phyloP scores from a whole-genome alignment of 2,329 filamentous ascomycete species.

The Colletotrichum spinosum region DNA sequence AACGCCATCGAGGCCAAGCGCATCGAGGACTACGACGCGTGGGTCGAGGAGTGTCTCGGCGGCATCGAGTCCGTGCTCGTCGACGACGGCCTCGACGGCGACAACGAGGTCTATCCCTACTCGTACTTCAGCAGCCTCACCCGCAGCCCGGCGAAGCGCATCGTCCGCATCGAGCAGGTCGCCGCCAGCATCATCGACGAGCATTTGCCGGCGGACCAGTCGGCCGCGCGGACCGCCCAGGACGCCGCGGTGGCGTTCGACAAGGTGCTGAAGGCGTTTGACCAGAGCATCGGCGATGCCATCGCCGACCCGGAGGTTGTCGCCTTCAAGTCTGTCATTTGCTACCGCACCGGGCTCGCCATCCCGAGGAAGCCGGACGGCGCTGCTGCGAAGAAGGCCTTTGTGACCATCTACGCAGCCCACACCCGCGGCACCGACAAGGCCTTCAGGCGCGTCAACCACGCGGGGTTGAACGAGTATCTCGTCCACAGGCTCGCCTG shows the following conservation, averaged over 20 bases:
- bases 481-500: constrained; percentile 74
- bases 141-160: constrained; percentile 73
- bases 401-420: constrained; percentile 50
- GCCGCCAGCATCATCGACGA: constrained; percentile 71
- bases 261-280: constrained; percentile 50
- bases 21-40: constrained; percentile 61
- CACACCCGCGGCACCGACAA: constrained; percentile 38
- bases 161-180: constrained; percentile 81
- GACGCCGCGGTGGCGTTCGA: constrained; percentile 47
- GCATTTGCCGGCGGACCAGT: constrained; percentile 48
- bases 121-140: constrained; percentile 76
- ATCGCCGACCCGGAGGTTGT: constrained; percentile 76
- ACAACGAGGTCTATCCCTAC: constrained; percentile 68
- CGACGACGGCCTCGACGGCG: constrained; percentile 76
- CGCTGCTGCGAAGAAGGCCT: constrained; percentile 53
- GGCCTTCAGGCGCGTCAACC: constrained; percentile 66
- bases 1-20: constrained; percentile 56
- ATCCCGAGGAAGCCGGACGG: constrained; percentile 61
- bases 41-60: constrained; percentile 73
- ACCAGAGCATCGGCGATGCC: constrained; percentile 62
- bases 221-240: constrained; percentile 20
- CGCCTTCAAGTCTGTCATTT: constrained; percentile 86
- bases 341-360: constrained; percentile 80
- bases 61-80: constrained; percentile 81
- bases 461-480: constrained; percentile 75